Evolutionary conservation across 2,329 filamentous ascomycete species (phyloP).

Genomic region (Aspergillus felis): DNA sequence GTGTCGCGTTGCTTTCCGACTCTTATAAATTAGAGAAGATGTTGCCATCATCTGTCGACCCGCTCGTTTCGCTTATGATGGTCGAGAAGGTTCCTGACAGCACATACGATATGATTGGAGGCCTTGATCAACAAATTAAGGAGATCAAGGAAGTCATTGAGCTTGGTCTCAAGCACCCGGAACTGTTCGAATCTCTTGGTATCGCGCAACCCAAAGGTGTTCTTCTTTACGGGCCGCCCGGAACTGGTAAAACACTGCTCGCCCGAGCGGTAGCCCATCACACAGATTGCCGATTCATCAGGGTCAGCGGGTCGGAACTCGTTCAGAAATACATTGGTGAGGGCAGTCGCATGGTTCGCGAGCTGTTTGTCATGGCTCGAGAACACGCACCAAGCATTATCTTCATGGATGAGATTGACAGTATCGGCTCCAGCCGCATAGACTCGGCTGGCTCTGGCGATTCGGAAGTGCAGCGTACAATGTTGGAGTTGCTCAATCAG

Average conservation of each 20-base stretch:
- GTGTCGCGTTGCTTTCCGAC: conserved; percentile 92
- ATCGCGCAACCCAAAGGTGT: conserved; percentile 99
- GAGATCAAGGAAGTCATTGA: conserved; percentile 99
- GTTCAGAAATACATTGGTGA: conserved; percentile 99
- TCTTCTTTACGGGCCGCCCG: conserved; percentile 90
- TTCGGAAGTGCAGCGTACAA: conserved; percentile 96
- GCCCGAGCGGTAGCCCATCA: conserved; percentile 96
- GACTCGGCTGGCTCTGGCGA: conserved; percentile 94
- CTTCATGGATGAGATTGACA: conserved; percentile 99
- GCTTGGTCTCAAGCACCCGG: conserved; percentile 94
- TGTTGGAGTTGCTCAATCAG: conserved; percentile 97
- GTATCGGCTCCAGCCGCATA: conserved; percentile 93
- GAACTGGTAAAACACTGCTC: conserved; percentile 93
- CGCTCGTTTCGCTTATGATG: conserved; percentile 99
- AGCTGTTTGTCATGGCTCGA: conserved; percentile 98
- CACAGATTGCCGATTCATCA: conserved; percentile 98
- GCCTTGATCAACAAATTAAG: conserved; percentile 98
- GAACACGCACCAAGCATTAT: conserved; percentile 98
- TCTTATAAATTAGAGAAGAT: conserved; percentile 99
- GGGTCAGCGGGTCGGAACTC: conserved; percentile 90
- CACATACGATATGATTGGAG: conserved; percentile 99
- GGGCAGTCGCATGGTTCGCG: conserved; percentile 95
- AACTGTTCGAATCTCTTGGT: conserved; percentile 97
- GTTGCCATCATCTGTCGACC: conserved; percentile 95
- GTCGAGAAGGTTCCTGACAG: conserved; percentile 99